These are phyloP conservation scores for Bimuria novae-zelandiae DNA, from an alignment of 2,329 filamentous ascomycete genomes.

Conservation along the genomic window DNA sequence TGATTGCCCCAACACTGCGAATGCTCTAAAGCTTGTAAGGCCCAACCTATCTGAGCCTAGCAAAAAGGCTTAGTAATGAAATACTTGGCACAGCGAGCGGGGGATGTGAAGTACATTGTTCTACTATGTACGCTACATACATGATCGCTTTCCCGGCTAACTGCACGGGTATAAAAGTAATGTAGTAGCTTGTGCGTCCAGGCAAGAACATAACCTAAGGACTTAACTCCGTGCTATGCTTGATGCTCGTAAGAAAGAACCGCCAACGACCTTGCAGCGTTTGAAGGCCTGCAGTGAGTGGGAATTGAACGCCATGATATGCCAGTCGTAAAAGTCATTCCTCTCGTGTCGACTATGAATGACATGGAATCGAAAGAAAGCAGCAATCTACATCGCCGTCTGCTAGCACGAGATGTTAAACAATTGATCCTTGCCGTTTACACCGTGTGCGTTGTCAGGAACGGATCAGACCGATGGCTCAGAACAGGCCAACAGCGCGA, in stretches of 20 bases:
- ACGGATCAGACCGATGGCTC: too few relatives aligned
- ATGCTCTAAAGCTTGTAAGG: not conserved
- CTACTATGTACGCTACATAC: too few relatives aligned
- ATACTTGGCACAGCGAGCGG: too few relatives aligned
- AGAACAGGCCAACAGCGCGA: too few relatives aligned
- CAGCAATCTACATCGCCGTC: not conserved
- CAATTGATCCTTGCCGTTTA: too few relatives aligned
- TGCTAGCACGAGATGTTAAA: too few relatives aligned
- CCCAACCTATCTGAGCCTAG: too few relatives aligned
- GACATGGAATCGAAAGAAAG: not conserved
- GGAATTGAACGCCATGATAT: conserved; percentile 3
- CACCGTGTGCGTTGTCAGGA: too few relatives aligned
- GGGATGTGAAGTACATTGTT: too few relatives aligned
- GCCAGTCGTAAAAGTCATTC: conserved; percentile 5
- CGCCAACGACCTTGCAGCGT: conserved; percentile 11
- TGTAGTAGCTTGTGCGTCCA: not conserved
- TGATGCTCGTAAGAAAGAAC: conserved; percentile 11
- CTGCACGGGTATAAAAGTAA: not conserved
- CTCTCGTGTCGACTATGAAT: not conserved
- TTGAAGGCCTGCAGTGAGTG: not conserved
- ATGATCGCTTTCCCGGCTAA: too few relatives aligned
- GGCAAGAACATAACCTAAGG: not conserved
- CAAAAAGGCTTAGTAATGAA: too few relatives aligned
- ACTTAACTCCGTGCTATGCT: conserved; percentile 37
- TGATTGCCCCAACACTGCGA: not conserved